Evolutionary conservation across 2,329 filamentous ascomycete genomes (phyloP).

Genomic region (Penicillium sp.): DNA sequence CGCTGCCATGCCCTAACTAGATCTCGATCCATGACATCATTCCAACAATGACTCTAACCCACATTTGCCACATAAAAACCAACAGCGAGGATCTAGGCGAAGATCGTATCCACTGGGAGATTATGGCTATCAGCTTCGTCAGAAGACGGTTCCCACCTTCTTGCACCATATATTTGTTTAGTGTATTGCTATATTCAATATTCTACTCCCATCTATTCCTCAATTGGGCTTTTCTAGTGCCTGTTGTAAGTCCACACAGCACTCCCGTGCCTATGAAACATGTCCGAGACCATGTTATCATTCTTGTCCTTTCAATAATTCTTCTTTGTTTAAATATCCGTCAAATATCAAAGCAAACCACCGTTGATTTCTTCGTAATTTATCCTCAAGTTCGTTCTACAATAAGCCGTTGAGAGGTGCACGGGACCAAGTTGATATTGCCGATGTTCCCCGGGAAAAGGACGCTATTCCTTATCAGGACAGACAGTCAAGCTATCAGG

Average conservation of each 20-base stretch:
- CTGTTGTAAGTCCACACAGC: neutral
- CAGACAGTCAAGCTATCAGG: conserved; percentile 6
- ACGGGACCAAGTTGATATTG: neutral
- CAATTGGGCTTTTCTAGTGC: neutral
- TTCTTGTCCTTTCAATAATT: neutral
- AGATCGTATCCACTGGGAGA: neutral
- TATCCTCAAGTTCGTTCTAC: neutral
- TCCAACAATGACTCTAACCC: no score
- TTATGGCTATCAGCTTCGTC: neutral
- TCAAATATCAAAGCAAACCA: neutral
- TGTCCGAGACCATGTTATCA: neutral
- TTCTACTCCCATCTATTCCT: neutral
- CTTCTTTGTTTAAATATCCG: neutral
- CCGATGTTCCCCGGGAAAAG: conserved; percentile 1
- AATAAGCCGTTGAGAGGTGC: neutral
- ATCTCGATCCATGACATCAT: no score
- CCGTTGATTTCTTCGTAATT: neutral
- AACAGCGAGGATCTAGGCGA: no score
- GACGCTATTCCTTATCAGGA: conserved; percentile 10
- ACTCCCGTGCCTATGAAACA: neutral
- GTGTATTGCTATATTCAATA: neutral
- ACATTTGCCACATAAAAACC: no score
- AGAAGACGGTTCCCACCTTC: neutral
- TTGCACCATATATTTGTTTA: neutral
- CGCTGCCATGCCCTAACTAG: no score